Base-by-base conservation (phyloP, 257 asterid species). In the Penstemon davidsonii region DNA sequence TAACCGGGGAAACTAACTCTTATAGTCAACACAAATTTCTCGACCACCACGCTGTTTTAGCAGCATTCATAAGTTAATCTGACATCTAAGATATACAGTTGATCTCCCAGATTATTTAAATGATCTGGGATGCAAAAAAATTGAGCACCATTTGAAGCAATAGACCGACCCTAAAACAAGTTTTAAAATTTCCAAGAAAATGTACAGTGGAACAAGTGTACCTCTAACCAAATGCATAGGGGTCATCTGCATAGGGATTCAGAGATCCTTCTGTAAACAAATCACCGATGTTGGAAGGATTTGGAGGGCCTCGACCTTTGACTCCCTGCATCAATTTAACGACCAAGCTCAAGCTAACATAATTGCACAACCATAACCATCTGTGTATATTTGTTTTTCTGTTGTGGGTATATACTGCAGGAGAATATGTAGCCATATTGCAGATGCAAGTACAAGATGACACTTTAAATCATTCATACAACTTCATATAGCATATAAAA, bases 191-290 rank as follows among this genome's bases (percentile, higher is more conserved):
- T 46, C 58, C 55, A 46, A 36, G n/a, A 45, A 62, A 60, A 2
- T 49, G 63, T 37, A 42, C 0, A 5, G 33, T 59, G 77, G 54
- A 65, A 71, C 43, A 49, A 38, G 70, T 62, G 59, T 84, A 94
- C 96, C 97, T 87, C 85, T 85, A 91, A 69, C 82, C 92, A 81
- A 94, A 94, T 59, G 96, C 95, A 78, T 88, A 94, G 50, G 99
- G 99, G 77, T 94, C 97, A 78, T 94, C 97, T 62, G 81, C 91
- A 73, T 94, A 94, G 51, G 99, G 99, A 79, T 94, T 88, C 83
- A 94, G 73, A 50, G 96, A 91, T 75, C 97, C 99, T 83, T 94
- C 99, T 6, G 95, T 78, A 79, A 94, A 94, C 83, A 94, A 75
- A 84, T 91, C 97, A 12, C 96, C 95, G 42, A 94, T 87, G 79